Evolutionary conservation across 2,329 filamentous ascomycete species (phyloP).

Genomic region (Paecilomyces sp.): DNA sequence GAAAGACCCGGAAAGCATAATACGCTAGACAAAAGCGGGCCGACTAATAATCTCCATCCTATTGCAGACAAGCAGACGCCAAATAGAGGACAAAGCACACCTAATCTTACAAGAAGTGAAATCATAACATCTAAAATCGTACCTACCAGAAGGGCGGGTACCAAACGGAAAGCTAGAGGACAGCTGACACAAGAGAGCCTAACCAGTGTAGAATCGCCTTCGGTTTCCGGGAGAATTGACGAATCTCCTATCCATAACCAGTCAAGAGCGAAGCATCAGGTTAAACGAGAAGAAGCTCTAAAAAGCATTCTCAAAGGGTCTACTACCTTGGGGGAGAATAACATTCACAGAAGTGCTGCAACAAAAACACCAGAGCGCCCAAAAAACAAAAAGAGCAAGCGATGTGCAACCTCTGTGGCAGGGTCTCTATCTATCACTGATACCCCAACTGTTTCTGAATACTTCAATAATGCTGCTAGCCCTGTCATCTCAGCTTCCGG

Average conservation of each 20-base stretch:
- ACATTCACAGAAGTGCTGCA: neutral
- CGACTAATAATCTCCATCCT: neutral
- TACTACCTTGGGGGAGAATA: neutral
- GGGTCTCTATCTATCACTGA: conserved; percentile 6
- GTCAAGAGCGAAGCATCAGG: neutral
- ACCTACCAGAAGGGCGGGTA: neutral
- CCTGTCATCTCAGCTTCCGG: conserved; percentile 22
- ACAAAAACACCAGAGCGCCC: conserved; percentile 5
- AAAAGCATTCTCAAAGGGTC: neutral
- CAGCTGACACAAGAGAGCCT: neutral
- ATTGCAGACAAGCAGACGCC: neutral
- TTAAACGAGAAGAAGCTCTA: neutral
- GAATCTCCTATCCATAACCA: neutral
- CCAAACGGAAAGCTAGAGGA: conserved; percentile 13
- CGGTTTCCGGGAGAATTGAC: neutral
- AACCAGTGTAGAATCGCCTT: conserved; percentile 1
- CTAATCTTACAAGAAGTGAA: neutral
- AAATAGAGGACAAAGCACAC: neutral
- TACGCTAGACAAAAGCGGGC: neutral
- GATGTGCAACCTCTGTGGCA: conserved; percentile 1
- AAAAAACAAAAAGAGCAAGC: conserved; percentile 10
- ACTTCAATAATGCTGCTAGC: conserved; percentile 19
- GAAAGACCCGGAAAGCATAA: conserved; percentile 1
- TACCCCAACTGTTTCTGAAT: conserved; percentile 11
- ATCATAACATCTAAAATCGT: neutral